Conservation (phyloP, 2,329 filamentous ascomycete species). For the Immersiporthe knoxdaviesiana region DNA sequence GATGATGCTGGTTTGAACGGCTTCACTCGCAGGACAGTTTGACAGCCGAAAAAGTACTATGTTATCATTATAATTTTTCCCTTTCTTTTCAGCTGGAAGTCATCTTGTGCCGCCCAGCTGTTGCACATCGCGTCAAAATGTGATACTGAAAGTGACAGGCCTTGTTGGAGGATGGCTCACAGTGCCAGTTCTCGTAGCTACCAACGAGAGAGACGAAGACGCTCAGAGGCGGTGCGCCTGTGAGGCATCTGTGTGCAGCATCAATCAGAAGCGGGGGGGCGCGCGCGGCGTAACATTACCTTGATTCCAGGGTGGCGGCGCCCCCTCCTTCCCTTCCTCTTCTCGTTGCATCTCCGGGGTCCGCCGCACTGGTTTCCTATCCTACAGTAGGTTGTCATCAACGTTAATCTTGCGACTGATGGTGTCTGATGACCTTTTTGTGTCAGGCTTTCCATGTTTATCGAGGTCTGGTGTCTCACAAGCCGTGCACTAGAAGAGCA, state of each 20-base stretch:
- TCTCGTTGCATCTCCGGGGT: conserved; percentile 16
- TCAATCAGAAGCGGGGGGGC: conserved; percentile 1
- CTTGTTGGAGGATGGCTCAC: background rate
- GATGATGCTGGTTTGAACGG: conserved; percentile 17
- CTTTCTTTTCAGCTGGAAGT: background rate
- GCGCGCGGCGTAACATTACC: conserved; percentile 1
- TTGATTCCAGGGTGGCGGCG: background rate
- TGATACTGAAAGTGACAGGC: background rate
- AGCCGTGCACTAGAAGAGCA: conserved; percentile 17
- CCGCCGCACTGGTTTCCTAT: conserved; percentile 28
- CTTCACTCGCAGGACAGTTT: background rate
- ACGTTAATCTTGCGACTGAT: conserved; percentile 21
- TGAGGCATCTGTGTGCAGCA: conserved; percentile 7
- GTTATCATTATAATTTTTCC: too few species aligned
- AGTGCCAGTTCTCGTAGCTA: background rate
- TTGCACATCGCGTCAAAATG: background rate
- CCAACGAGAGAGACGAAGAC: background rate
- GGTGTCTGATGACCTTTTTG: conserved; percentile 15
- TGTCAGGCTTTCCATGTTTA: conserved; percentile 20
- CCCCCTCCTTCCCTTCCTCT: background rate
- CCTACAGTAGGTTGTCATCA: conserved; percentile 17
- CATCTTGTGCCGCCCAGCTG: background rate
- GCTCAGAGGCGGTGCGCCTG: background rate
- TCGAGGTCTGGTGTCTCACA: conserved; percentile 14
- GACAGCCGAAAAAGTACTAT: background rate